Evolutionary conservation across 2,329 filamentous ascomycete species (phyloP).

Genomic region (Clarireedia hainanense): DNA sequence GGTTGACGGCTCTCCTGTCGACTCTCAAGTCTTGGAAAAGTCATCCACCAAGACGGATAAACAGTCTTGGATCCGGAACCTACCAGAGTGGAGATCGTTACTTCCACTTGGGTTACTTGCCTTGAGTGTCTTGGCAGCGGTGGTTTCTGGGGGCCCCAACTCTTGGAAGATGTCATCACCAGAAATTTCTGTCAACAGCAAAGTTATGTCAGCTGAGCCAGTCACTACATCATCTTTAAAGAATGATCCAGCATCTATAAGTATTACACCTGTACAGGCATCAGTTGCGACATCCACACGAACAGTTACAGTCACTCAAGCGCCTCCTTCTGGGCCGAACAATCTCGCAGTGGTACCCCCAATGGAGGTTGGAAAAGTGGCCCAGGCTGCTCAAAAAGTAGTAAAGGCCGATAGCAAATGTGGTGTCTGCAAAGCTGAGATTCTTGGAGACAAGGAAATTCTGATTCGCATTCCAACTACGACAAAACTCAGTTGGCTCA

Average conservation of each 20-base stretch:
- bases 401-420: slow-evolving; percentile 20
- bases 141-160: background rate
- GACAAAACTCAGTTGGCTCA: slow-evolving; percentile 47
- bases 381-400: slow-evolving; percentile 13
- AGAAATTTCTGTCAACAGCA: slow-evolving; percentile 29
- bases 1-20: slow-evolving; percentile 1
- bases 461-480: slow-evolving; percentile 44
- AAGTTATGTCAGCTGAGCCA: slow-evolving; percentile 21
- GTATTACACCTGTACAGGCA: slow-evolving; percentile 17
- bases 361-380: slow-evolving; percentile 26
- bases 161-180: slow-evolving; percentile 10
- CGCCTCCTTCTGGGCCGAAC: slow-evolving; percentile 30
- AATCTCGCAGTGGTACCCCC: slow-evolving; percentile 36
- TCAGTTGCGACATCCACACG: slow-evolving; percentile 25
- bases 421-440: slow-evolving; percentile 38
- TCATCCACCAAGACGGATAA: slow-evolving; percentile 7
- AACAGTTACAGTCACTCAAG: slow-evolving; percentile 28
- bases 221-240: slow-evolving; percentile 20
- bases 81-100: slow-evolving; percentile 21
- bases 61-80: slow-evolving; percentile 15
- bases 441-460: slow-evolving; percentile 42
- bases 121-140: slow-evolving; percentile 19
- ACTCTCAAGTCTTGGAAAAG: slow-evolving; percentile 19
- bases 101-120: slow-evolving; percentile 21
- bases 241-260: slow-evolving; percentile 13